Conservation (phyloP, 768 basidiomycete genomes). For the Leucogyrophana mollusca region DNA sequence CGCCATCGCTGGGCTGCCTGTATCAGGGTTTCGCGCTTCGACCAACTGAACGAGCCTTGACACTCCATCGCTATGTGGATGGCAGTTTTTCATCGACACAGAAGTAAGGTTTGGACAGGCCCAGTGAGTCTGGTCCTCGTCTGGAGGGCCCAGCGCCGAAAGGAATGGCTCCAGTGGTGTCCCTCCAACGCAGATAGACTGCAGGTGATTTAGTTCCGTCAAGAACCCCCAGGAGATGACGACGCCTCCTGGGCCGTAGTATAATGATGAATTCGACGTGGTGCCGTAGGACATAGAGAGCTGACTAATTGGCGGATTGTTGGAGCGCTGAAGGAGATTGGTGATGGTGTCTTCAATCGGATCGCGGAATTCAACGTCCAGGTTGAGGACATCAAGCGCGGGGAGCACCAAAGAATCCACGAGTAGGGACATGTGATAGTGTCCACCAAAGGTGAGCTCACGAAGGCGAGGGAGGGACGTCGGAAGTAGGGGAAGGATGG, state of each 20-base stretch:
- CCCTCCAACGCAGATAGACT: conserved; percentile 61
- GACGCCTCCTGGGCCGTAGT: conserved; percentile 57
- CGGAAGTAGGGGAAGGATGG: conserved; percentile 60
- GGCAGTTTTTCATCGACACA: conserved; percentile 63
- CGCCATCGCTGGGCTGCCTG: conserved; percentile 31
- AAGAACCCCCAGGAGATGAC: conserved; percentile 71
- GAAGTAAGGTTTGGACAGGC: conserved; percentile 60
- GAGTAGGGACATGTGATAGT: conserved; percentile 60
- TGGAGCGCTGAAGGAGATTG: conserved; percentile 58
- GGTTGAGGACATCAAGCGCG: conserved; percentile 50
- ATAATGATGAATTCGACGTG: conserved; percentile 40
- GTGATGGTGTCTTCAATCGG: conserved; percentile 71
- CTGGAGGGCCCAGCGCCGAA: conserved; percentile 53
- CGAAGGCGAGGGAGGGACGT: conserved; percentile 55
- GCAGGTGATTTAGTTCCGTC: conserved; percentile 53
- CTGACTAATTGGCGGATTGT: conserved; percentile 52
- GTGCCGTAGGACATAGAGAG: conserved; percentile 64
- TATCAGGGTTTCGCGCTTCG: conserved; percentile 66
- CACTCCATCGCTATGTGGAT: conserved; percentile 62
- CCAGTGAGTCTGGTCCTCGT: conserved; percentile 60
- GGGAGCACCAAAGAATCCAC: conserved; percentile 63
- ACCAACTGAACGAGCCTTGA: conserved; percentile 70
- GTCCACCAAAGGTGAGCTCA: conserved; percentile 61
- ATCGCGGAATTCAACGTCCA: conserved; percentile 76
- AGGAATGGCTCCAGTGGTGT: conserved; percentile 67